phyloP scores from a whole-genome alignment of 192 early-diverging fungal species.

The Thoreauomyces humboldtii region DNA sequence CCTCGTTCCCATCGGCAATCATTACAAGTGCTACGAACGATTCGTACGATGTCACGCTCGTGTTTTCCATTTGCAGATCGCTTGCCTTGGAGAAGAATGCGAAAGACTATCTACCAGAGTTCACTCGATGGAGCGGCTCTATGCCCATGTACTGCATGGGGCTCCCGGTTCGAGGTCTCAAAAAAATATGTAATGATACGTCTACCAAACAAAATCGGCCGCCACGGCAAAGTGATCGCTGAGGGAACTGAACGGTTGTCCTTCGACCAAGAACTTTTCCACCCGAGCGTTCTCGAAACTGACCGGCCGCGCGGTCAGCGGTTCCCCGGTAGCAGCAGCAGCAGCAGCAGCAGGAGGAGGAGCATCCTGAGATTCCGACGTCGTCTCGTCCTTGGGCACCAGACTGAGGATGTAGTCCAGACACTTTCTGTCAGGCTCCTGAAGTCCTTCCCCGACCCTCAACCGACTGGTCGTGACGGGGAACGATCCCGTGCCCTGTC shows the following conservation, averaged over 20 bases:
- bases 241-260: constrained; percentile 27
- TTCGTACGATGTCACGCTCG: too few species aligned
- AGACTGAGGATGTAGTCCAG: constrained; percentile 24
- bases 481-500: constrained; percentile 7
- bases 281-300: constrained; percentile 10
- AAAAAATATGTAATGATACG: too few species aligned
- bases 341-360: neutral
- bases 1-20: too few species aligned
- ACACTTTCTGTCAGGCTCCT: constrained; percentile 22
- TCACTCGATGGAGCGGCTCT: too few species aligned
- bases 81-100: too few species aligned
- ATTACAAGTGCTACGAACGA: too few species aligned
- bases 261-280: constrained; percentile 23
- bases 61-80: too few species aligned
- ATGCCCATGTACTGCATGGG: too few species aligned
- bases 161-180: too few species aligned
- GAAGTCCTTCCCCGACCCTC: constrained; percentile 12
- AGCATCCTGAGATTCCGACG: neutral
- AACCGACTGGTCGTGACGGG: constrained; percentile 26
- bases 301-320: neutral
- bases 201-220: constrained; percentile 14
- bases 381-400: neutral
- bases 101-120: too few species aligned
- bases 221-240: constrained; percentile 30
- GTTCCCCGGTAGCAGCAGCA: neutral